A percentile compares a stretch with the other conserved stretches of the same genome.
Conservation (phyloP, 1,284 basidiomycete species). For the Marasmius fiardii region DNA sequence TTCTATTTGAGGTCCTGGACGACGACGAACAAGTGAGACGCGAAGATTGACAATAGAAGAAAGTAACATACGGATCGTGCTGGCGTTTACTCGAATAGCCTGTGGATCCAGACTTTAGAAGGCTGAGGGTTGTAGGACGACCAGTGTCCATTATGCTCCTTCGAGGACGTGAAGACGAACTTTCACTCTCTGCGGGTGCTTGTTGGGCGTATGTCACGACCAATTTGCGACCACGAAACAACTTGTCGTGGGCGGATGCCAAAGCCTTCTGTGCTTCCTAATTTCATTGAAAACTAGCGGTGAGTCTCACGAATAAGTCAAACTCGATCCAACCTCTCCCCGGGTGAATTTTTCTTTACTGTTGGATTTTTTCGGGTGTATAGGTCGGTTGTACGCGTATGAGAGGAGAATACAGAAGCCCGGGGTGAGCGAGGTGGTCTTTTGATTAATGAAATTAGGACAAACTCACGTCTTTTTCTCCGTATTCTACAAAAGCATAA, state of each 20-base stretch:
- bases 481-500: constrained; percentile 92
- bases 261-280: constrained; percentile 88
- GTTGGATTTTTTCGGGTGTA: constrained; percentile 12
- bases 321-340: constrained; percentile 14
- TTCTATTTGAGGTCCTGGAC: constrained; percentile 80
- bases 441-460: constrained; percentile 9
- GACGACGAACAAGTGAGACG: not conserved
- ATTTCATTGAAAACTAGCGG: constrained; percentile 11
- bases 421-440: constrained; percentile 44
- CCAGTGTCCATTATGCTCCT: constrained; percentile 54
- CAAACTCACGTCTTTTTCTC: constrained; percentile 71
- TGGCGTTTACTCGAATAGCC: constrained; percentile 34
- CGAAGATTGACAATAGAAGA: not conserved
- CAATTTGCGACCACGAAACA: constrained; percentile 83
- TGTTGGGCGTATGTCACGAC: constrained; percentile 89
- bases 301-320: not conserved
- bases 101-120: constrained; percentile 72
- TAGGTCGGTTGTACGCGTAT: not conserved
- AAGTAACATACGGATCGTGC: constrained; percentile 54
- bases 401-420: constrained; percentile 29
- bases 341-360: constrained; percentile 21
- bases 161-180: constrained; percentile 28
- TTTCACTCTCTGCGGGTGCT: constrained; percentile 51
- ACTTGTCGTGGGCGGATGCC: constrained; percentile 71
- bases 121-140: constrained; percentile 83